Percentiles rank a stretch among this genome's conserved stretches.
phyloP scores from a whole-genome alignment of 1,284 basidiomycete genomes.

The Cerioporus squamosus region DNA sequence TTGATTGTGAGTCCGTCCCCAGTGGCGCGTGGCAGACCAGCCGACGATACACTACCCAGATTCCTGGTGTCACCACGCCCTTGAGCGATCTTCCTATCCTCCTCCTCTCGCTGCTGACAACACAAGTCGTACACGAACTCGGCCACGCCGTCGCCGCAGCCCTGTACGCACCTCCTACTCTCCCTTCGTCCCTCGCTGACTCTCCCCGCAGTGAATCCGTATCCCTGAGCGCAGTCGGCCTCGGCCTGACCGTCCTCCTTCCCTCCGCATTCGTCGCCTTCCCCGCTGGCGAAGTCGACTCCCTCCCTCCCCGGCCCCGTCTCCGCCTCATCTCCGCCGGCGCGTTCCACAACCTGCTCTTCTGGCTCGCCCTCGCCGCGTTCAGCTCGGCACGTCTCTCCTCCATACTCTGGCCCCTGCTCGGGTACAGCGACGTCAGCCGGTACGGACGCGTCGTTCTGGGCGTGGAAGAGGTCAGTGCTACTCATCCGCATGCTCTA shows the following conservation, averaged over 20 bases:
- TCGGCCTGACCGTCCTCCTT: constrained; percentile 46
- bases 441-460: constrained; percentile 55
- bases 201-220: not conserved
- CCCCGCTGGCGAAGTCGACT: constrained; percentile 45
- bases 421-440: constrained; percentile 57
- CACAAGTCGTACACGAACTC: constrained; percentile 69
- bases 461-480: constrained; percentile 49
- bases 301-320: constrained; percentile 45
- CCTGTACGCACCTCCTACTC: constrained; percentile 48
- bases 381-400: constrained; percentile 13
- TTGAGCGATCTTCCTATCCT: constrained; percentile 65
- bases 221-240: constrained; percentile 7
- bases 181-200: not conserved
- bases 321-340: constrained; percentile 66
- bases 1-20: constrained; percentile 10
- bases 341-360: constrained; percentile 64
- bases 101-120: constrained; percentile 57
- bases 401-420: constrained; percentile 33
- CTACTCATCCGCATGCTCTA: not conserved
- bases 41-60: constrained; percentile 41
- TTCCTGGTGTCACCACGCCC: constrained; percentile 78
- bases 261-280: constrained; percentile 76
- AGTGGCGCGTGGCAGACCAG: too few species aligned
- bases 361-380: constrained; percentile 27
- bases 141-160: constrained; percentile 74